Percentiles rank a stretch among this genome's conserved stretches.
Conservation (phyloP, 768 basidiomycete genomes). For the Mycena maculata region DNA sequence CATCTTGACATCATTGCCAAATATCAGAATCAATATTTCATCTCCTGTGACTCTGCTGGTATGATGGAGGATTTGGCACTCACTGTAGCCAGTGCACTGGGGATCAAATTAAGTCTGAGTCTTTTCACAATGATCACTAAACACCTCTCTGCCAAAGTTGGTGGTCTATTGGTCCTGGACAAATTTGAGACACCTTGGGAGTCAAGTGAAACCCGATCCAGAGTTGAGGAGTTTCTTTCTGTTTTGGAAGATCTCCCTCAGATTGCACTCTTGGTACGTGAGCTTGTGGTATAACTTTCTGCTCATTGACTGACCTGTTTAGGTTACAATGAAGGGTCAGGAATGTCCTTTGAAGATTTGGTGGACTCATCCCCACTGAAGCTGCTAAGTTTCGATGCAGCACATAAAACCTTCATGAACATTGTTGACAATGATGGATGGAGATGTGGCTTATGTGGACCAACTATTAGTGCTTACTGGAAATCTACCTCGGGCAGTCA, state of each 20-base stretch:
- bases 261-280: constrained; percentile 9
- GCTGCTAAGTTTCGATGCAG: constrained; percentile 6
- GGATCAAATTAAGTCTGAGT: background rate
- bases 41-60: constrained; percentile 6
- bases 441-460: background rate
- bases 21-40: constrained; percentile 11
- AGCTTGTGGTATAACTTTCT: background rate
- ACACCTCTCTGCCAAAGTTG: background rate
- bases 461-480: constrained; percentile 6
- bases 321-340: constrained; percentile 19
- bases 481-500: constrained; percentile 16
- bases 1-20: constrained; percentile 3
- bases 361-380: constrained; percentile 5
- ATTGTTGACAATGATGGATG: constrained; percentile 1
- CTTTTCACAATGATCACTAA: background rate
- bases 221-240: constrained; percentile 10
- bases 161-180: constrained; percentile 2
- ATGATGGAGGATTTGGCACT: background rate
- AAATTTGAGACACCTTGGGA: no score
- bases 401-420: constrained; percentile 7
- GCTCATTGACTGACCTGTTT: no score
- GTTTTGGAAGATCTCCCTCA: background rate
- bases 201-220: background rate
- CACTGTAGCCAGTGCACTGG: background rate
- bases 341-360: constrained; percentile 8